Evolutionary conservation across 768 basidiomycete genomes (phyloP).

Genomic region (Amanita rubescens): DNA sequence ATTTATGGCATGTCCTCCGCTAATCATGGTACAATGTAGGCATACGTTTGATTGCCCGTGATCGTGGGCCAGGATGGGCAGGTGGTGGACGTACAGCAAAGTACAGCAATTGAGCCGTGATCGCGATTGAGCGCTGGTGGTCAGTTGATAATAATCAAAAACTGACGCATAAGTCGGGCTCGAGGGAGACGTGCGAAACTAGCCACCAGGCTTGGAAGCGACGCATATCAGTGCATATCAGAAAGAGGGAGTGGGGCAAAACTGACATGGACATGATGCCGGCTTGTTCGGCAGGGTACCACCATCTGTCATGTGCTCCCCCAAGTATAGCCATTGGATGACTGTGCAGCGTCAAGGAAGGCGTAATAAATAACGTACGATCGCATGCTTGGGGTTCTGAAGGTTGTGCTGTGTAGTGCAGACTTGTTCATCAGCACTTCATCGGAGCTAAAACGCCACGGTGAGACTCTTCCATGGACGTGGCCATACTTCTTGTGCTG

Average conservation of each 20-base stretch:
- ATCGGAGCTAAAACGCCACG: constrained; percentile 15
- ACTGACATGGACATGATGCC: not conserved
- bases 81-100: not conserved
- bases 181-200: not conserved
- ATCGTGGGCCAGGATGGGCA: not conserved
- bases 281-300: not conserved
- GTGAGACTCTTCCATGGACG: not conserved
- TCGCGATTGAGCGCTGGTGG: not conserved
- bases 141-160: not conserved
- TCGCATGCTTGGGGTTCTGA: constrained; percentile 2
- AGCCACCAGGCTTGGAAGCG: not conserved
- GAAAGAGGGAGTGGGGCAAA: not conserved
- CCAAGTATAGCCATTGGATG: not conserved
- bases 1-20: not conserved
- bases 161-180: not conserved
- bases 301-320: not conserved
- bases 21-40: not conserved
- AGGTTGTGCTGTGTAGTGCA: constrained; percentile 6
- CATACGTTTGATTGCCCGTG: not conserved
- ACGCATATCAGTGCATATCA: too few relatives aligned
- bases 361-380: not conserved
- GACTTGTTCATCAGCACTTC: constrained; percentile 2
- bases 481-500: not conserved
- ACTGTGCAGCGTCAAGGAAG: not conserved
- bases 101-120: not conserved